phyloP scores from a whole-genome alignment of 2,329 filamentous ascomycete species.

The Penicillium psychrosexuale region DNA sequence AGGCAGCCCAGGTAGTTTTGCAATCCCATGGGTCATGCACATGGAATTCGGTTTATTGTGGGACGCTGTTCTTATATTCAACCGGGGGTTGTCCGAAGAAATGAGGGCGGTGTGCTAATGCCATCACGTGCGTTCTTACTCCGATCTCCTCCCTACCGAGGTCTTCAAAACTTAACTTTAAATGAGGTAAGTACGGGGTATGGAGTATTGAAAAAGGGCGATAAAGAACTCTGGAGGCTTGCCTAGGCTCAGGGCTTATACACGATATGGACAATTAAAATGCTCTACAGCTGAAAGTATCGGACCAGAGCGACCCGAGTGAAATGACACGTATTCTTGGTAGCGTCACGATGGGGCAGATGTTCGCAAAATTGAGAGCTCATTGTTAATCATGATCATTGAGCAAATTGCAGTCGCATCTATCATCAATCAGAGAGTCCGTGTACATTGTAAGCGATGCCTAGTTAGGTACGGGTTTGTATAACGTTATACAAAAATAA shows the following conservation, averaged over 20 bases:
- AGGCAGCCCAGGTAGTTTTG: no score
- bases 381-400: background rate
- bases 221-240: background rate
- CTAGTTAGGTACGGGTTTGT: background rate
- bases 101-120: background rate
- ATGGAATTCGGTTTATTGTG: background rate
- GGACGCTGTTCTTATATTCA: background rate
- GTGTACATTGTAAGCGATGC: background rate
- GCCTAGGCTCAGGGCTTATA: background rate
- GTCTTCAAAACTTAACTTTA: background rate
- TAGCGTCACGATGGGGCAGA: background rate
- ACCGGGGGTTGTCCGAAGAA: background rate
- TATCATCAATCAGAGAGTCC: background rate
- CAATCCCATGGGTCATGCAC: background rate
- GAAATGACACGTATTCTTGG: background rate
- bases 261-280: background rate
- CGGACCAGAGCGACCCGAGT: background rate
- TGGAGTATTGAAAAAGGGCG: background rate
- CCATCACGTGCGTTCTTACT: background rate
- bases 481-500: background rate
- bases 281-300: background rate
- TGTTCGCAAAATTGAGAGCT: background rate
- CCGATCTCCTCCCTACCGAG: background rate
- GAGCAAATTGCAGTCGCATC: background rate
- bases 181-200: background rate